These are phyloP conservation scores for Venustampulla echinocandica DNA, from an alignment of 495 filamentous ascomycete genomes.

Conservation along the genomic window DNA sequence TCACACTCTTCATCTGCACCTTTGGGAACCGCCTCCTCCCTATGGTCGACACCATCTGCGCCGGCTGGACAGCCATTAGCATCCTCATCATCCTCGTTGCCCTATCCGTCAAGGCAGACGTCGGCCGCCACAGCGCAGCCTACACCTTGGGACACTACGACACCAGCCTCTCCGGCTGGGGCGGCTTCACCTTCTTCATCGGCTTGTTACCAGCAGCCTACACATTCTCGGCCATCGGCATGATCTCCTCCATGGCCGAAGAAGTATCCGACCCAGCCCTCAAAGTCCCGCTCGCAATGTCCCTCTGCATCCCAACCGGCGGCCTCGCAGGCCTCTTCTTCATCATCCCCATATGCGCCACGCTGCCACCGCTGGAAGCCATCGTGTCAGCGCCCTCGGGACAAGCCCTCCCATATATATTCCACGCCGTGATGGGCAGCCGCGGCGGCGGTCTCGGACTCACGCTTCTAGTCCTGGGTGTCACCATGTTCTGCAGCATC, in stretches of 20 bases:
- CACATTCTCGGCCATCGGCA: slow-evolving; percentile 42
- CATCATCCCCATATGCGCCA: slow-evolving; percentile 39
- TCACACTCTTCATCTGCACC: slow-evolving; percentile 36
- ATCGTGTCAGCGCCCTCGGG: slow-evolving; percentile 31
- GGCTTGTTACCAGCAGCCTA: slow-evolving; percentile 43
- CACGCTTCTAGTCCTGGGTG: slow-evolving; percentile 31
- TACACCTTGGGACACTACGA: slow-evolving; percentile 39
- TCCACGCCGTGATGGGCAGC: slow-evolving; percentile 37
- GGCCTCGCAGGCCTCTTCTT: slow-evolving; percentile 38
- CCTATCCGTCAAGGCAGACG: slow-evolving; percentile 33
- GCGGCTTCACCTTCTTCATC: slow-evolving; percentile 39
- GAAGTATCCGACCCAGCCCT: slow-evolving; percentile 36
- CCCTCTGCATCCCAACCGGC: slow-evolving; percentile 34
- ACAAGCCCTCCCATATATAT: slow-evolving; percentile 41
- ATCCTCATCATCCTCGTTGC: slow-evolving; percentile 36
- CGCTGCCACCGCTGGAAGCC: slow-evolving; percentile 36
- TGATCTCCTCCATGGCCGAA: slow-evolving; percentile 45
- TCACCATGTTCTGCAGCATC: slow-evolving; percentile 32
- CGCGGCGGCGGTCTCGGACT: slow-evolving; percentile 33
- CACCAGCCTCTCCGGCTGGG: slow-evolving; percentile 31
- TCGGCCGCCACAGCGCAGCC: slow-evolving; percentile 33
- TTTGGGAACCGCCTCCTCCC: slow-evolving; percentile 34
- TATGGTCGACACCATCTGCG: slow-evolving; percentile 46
- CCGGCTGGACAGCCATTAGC: slow-evolving; percentile 36
- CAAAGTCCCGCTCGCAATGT: slow-evolving; percentile 38